phyloP scores from a whole-genome alignment of 805 yeast species.

The Saccharomycopsis babjevae region DNA sequence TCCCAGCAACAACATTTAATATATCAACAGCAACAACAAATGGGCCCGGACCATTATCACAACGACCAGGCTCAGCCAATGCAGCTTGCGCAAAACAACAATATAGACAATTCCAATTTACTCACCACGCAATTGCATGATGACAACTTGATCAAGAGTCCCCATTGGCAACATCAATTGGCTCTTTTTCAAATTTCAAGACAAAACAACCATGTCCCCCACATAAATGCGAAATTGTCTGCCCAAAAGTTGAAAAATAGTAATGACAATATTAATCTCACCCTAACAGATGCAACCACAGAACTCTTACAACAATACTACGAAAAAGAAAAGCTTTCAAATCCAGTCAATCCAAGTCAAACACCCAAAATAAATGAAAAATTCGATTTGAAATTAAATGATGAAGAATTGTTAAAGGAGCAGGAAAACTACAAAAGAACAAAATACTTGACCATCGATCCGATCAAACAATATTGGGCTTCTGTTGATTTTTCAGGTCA shows the following conservation, averaged over 20 bases:
- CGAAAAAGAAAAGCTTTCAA: constrained; percentile 19
- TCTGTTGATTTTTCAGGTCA: constrained; percentile 89
- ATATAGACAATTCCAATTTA: constrained; percentile 18
- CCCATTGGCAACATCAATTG: constrained; percentile 71
- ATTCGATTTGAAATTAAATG: constrained; percentile 30
- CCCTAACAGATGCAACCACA: constrained; percentile 34
- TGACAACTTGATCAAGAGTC: constrained; percentile 27
- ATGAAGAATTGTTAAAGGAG: constrained; percentile 58
- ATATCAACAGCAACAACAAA: not conserved
- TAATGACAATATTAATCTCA: constrained; percentile 18
- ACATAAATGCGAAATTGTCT: constrained; percentile 74
- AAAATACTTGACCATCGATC: constrained; percentile 21
- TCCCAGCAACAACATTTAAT: not conserved
- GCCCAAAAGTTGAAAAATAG: constrained; percentile 50
- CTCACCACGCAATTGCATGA: constrained; percentile 24
- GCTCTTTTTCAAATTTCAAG: constrained; percentile 66
- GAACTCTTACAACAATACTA: constrained; percentile 26
- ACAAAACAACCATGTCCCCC: constrained; percentile 50
- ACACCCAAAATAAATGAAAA: constrained; percentile 13
- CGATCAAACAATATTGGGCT: constrained; percentile 79
- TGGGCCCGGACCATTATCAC: not conserved
- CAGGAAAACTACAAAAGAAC: constrained; percentile 33
- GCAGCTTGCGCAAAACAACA: constrained; percentile 1
- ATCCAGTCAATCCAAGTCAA: constrained; percentile 20
- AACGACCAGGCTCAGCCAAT: not conserved